Evolutionary conservation across 2,329 filamentous ascomycete species (phyloP).

Genomic region (Nemania bipapillata): DNA sequence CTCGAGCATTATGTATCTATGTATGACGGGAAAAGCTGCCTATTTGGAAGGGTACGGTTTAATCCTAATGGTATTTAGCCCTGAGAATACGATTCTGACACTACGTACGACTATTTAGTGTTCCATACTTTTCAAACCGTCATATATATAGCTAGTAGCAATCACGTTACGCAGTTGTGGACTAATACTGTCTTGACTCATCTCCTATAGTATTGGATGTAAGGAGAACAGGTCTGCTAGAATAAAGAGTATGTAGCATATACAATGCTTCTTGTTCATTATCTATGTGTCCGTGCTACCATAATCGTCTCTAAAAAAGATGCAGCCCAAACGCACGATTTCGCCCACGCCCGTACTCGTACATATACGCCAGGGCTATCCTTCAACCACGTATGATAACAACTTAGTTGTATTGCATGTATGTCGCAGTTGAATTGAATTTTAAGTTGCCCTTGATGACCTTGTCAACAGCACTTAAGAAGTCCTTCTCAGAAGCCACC

Average conservation of each 20-base stretch:
- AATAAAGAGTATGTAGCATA: neutral
- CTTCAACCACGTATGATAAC: neutral
- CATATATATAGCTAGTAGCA: neutral
- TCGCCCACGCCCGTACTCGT: constrained; percentile 37
- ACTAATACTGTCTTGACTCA: neutral
- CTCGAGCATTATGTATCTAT: constrained; percentile 14
- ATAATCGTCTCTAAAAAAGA: constrained; percentile 28
- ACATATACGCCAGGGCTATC: constrained; percentile 31
- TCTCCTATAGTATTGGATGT: neutral
- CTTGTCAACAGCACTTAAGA: constrained; percentile 97
- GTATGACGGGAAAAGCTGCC: constrained; percentile 8
- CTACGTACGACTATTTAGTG: neutral
- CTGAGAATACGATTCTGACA: neutral
- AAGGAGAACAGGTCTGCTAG: neutral
- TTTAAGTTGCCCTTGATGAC: constrained; percentile 99
- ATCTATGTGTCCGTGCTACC: constrained; percentile 33
- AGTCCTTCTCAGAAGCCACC: constrained; percentile 99
- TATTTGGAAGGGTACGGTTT: constrained; percentile 7
- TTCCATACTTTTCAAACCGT: too few relatives aligned
- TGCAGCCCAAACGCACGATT: constrained; percentile 23
- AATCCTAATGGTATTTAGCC: constrained; percentile 23
- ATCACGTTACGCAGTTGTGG: neutral
- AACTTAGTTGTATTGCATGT: constrained; percentile 96
- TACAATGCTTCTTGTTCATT: constrained; percentile 29
- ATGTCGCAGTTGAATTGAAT: constrained; percentile 98